Percentiles rank a stretch among this genome's conserved stretches.
Conservation (phyloP, 345 rosid species). For the Raphanus raphanistrum region DNA sequence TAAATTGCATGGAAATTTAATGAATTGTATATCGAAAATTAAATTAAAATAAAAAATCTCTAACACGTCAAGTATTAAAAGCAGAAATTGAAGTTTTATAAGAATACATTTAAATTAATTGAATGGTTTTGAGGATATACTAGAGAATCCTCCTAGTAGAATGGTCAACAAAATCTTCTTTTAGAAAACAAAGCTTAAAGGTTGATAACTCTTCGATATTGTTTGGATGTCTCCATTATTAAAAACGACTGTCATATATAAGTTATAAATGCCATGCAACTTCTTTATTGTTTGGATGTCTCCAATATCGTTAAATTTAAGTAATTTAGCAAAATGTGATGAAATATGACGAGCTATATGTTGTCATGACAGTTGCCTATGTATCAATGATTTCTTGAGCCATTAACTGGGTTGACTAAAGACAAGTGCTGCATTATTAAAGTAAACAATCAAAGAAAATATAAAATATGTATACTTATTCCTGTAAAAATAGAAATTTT, state of each 20-base stretch:
- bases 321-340: background rate
- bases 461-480: background rate
- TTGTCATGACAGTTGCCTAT: conserved; percentile 8
- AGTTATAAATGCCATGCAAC: background rate
- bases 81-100: too few species aligned
- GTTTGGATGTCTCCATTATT: background rate
- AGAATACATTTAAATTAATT: background rate
- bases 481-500: background rate
- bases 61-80: background rate
- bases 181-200: too few species aligned
- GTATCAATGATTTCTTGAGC: background rate
- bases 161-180: background rate
- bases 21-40: too few species aligned
- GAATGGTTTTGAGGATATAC: background rate
- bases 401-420: conserved; percentile 11
- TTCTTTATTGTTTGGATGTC: too few species aligned
- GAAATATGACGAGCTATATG: conserved; percentile 1
- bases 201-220: background rate
- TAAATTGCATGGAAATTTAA: background rate
- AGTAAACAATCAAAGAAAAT: background rate
- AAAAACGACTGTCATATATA: background rate
- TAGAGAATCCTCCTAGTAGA: background rate
- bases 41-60: too few species aligned
- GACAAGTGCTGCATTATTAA: conserved; percentile 5
- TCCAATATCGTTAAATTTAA: too few species aligned